Evolutionary conservation across 257 asterid species (phyloP), one percentile per base, ranked within the genome.

Genomic region (Prunella vulgaris): DNA sequence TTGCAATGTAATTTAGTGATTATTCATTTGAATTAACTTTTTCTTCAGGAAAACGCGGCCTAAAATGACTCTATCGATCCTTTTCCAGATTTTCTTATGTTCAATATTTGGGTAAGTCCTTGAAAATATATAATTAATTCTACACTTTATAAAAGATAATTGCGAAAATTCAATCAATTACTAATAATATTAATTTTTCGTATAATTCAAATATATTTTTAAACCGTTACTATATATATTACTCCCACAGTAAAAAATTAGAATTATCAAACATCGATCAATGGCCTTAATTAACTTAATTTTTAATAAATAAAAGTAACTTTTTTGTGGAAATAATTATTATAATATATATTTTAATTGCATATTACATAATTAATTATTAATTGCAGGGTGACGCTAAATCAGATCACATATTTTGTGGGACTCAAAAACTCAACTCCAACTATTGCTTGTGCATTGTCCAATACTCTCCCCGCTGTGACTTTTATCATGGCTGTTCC

Each of bases 381-480:
- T n/a, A n/a, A n/a, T 44, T 51, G 84, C 94, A 93, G 98, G 72
- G 94, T 83, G 2, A 82, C 97, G 2, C 64, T 88, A 81, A 90
- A 88, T 70, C 98, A 93, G 49, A 84, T 90, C 69, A 84, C 96
- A 10, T 93, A 87, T 76, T 85, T 93, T 69, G 84, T 90, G 66
- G 98, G 97, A 37, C 77, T 93, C 27, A 93, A 90, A 80, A 75
- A 88, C 71, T 90, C 96, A 13, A 85, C 90, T 72, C 98, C 98
- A 72, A 93, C 98, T 0, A 82, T 88, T 35, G 92, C 97, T 3
- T 87, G 97, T 66, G 97, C 98, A 51, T 71, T 90, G 80, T 74
- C 80, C 78, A 93, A 93, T 75, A 77, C 86, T 35, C 81, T 69
- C 62, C 98, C 98, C 18, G 97, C 96, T 0, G 77, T 93, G 70